These are phyloP conservation scores for Chlorociboria aeruginascens DNA, from an alignment of 495 filamentous ascomycete species.

Conservation along the genomic window DNA sequence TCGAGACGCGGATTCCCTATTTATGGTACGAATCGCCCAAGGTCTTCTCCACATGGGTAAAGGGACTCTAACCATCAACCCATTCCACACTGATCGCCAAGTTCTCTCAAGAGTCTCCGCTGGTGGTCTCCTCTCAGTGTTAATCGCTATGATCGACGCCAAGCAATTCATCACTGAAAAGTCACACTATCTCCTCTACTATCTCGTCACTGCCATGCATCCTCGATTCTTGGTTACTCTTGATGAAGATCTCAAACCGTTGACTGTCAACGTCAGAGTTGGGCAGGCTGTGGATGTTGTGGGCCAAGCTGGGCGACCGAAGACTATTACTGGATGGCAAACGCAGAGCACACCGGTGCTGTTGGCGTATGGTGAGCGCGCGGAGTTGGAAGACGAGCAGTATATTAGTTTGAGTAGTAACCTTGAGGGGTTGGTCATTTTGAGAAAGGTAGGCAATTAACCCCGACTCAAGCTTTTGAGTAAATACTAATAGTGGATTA, in stretches of 20 bases:
- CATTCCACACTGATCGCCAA: conserved; percentile 96
- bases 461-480: not conserved
- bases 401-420: conserved; percentile 85
- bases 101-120: conserved; percentile 86
- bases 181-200: conserved; percentile 93
- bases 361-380: conserved; percentile 83
- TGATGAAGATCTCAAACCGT: conserved; percentile 84
- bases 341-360: conserved; percentile 97
- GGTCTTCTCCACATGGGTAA: conserved; percentile 98
- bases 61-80: conserved; percentile 86
- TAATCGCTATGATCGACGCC: conserved; percentile 85
- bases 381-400: conserved; percentile 95
- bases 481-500: conserved; percentile 6
- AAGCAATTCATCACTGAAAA: conserved; percentile 86
- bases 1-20: conserved; percentile 85
- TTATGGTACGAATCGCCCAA: conserved; percentile 99
- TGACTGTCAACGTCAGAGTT: conserved; percentile 92
- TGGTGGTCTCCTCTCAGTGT: conserved; percentile 78
- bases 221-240: conserved; percentile 92
- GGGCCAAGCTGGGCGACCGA: conserved; percentile 89
- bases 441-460: conserved; percentile 68
- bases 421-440: conserved; percentile 87
- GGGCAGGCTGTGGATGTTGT: conserved; percentile 98
- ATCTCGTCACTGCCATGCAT: conserved; percentile 93
- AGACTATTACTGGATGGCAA: conserved; percentile 99